phyloP scores from a whole-genome alignment of 2,329 filamentous ascomycete genomes.

The Alternaria dauci region DNA sequence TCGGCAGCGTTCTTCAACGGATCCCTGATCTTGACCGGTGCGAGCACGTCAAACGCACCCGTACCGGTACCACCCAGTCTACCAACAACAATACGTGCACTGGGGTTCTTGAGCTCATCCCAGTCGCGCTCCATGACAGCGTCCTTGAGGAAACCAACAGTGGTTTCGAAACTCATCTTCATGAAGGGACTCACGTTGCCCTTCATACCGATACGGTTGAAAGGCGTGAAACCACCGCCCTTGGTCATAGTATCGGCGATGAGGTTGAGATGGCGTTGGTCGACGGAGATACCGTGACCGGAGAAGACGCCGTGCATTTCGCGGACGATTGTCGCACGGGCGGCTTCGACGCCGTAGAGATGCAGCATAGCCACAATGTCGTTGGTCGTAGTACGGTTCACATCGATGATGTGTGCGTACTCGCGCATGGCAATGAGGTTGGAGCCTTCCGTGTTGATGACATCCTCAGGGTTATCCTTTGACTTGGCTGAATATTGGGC shows the following conservation, averaged over 20 bases:
- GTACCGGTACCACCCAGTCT: constrained; percentile 84
- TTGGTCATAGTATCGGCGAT: constrained; percentile 99
- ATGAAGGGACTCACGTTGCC: constrained; percentile 90
- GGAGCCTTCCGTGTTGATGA: constrained; percentile 80
- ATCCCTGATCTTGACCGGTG: constrained; percentile 41
- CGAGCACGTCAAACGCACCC: constrained; percentile 87
- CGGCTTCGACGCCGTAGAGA: constrained; percentile 93
- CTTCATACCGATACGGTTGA: constrained; percentile 88
- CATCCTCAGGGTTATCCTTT: constrained; percentile 53
- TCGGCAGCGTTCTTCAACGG: constrained; percentile 32
- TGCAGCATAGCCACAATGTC: constrained; percentile 86
- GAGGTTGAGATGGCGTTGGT: constrained; percentile 90
- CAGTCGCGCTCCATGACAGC: constrained; percentile 89
- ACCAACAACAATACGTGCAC: constrained; percentile 87
- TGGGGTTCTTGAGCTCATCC: constrained; percentile 87
- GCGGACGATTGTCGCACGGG: constrained; percentile 82
- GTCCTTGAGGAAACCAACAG: constrained; percentile 90
- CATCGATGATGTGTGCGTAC: constrained; percentile 84
- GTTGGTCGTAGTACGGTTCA: constrained; percentile 87
- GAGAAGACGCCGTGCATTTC: constrained; percentile 88
- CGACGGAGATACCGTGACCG: constrained; percentile 90
- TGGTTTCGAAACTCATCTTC: constrained; percentile 99
- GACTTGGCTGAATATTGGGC: constrained; percentile 68
- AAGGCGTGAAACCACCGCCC: constrained; percentile 85
- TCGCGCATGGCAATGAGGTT: constrained; percentile 92